A percentile compares a stretch with the other conserved stretches of the same genome.
These are phyloP conservation scores for Apiotrichum laibachii DNA, from an alignment of 1,284 basidiomycete genomes.

Conservation along the genomic window DNA sequence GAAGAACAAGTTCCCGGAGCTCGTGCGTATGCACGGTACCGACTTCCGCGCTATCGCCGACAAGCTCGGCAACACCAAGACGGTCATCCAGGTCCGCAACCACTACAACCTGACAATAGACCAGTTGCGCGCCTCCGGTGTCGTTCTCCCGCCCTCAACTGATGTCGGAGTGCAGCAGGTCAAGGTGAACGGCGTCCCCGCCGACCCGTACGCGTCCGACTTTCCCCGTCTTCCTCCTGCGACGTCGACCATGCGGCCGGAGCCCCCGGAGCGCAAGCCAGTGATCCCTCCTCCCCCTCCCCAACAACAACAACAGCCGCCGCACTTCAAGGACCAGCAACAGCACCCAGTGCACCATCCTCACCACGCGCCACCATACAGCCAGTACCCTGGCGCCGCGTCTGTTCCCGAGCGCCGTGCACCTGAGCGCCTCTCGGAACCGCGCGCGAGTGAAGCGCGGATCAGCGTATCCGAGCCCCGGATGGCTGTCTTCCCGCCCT, in stretches of 20 bases:
- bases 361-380: neutral
- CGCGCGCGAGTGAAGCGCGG: too few relatives aligned
- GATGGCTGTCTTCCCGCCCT: conserved; percentile 41
- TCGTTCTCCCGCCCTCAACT: conserved; percentile 14
- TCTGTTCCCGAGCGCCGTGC: neutral
- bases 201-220: conserved; percentile 11
- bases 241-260: neutral
- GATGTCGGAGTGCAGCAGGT: conserved; percentile 21
- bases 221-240: conserved; percentile 10
- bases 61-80: conserved; percentile 69
- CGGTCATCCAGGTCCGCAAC: conserved; percentile 69
- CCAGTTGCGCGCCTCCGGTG: conserved; percentile 15
- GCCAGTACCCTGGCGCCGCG: neutral
- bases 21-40: conserved; percentile 67
- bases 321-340: conserved; percentile 1
- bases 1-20: conserved; percentile 59
- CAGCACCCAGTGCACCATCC: neutral
- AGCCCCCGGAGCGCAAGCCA: neutral
- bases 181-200: conserved; percentile 21
- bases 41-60: conserved; percentile 73
- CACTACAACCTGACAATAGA: conserved; percentile 43
- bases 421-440: conserved; percentile 20
- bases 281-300: neutral
- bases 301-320: neutral
- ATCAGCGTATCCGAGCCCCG: too few relatives aligned